These are phyloP conservation scores for Blastosporella zonata DNA, from an alignment of 1,284 basidiomycete species.

Conservation along the genomic window DNA sequence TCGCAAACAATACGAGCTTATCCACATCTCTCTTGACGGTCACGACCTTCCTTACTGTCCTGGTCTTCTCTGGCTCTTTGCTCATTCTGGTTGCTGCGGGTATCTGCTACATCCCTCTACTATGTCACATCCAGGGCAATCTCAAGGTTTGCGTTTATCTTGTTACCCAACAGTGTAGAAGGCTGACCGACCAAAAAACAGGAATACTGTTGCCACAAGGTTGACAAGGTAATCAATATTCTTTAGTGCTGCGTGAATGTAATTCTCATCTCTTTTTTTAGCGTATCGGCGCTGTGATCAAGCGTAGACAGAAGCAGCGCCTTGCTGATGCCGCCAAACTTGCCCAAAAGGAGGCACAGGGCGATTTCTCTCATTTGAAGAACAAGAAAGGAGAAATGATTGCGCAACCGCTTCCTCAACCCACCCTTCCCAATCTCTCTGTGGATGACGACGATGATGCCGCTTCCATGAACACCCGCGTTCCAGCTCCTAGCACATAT, in stretches of 20 bases:
- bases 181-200: constrained; percentile 30
- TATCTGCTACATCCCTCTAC: constrained; percentile 86
- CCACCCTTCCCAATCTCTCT: constrained; percentile 90
- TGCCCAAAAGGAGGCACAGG: constrained; percentile 87
- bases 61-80: constrained; percentile 84
- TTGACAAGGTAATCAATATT: constrained; percentile 75
- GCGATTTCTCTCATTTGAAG: constrained; percentile 88
- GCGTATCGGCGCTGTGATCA: constrained; percentile 93
- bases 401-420: constrained; percentile 85
- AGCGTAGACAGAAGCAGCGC: constrained; percentile 86
- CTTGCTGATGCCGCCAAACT: constrained; percentile 78
- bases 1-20: constrained; percentile 54
- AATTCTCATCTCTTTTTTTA: constrained; percentile 26
- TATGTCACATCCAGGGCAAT: constrained; percentile 95
- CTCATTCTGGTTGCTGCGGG: constrained; percentile 82
- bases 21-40: constrained; percentile 84
- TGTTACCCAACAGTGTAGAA: background rate
- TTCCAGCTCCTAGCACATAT: constrained; percentile 51
- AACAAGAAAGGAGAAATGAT: constrained; percentile 90
- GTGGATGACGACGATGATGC: constrained; percentile 79
- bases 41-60: constrained; percentile 87
- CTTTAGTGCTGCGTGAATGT: constrained; percentile 3
- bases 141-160: constrained; percentile 60
- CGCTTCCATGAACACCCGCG: constrained; percentile 56
- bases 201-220: constrained; percentile 99